Percentiles rank a stretch among this genome's conserved stretches.
phyloP scores from a whole-genome alignment of 768 basidiomycete genomes.

The Tremella mesenterica region DNA sequence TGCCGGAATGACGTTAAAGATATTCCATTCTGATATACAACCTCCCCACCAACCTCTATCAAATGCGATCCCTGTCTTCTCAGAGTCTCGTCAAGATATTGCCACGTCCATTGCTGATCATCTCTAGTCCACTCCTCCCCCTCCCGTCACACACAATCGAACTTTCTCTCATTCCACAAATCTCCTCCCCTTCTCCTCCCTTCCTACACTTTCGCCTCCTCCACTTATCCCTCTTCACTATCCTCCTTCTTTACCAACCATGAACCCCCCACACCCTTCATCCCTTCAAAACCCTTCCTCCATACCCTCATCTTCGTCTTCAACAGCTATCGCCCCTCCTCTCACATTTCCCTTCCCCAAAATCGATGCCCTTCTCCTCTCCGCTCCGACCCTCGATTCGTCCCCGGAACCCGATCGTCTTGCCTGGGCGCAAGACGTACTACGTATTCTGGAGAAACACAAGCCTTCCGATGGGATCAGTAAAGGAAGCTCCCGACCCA shows the following conservation, averaged over 20 bases:
- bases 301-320: conserved; percentile 9
- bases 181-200: not conserved
- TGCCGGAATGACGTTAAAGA: no score
- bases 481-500: not conserved
- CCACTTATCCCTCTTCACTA: not conserved
- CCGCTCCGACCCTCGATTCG: conserved; percentile 50
- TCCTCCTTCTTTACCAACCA: not conserved
- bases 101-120: not conserved
- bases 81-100: no score
- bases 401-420: conserved; percentile 59
- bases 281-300: conserved; percentile 21
- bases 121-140: not conserved
- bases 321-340: conserved; percentile 16
- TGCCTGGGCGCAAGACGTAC: conserved; percentile 72
- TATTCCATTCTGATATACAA: no score
- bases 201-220: not conserved
- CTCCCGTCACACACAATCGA: not conserved
- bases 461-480: not conserved
- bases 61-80: no score
- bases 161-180: not conserved
- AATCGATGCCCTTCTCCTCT: conserved; percentile 50
- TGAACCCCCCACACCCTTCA: conserved; percentile 9
- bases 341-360: conserved; percentile 64
- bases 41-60: no score
- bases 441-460: conserved; percentile 63